Percentiles rank a stretch among this genome's conserved stretches.
Conservation (phyloP, 83 land plant species). For the Picea mariana region DNA sequence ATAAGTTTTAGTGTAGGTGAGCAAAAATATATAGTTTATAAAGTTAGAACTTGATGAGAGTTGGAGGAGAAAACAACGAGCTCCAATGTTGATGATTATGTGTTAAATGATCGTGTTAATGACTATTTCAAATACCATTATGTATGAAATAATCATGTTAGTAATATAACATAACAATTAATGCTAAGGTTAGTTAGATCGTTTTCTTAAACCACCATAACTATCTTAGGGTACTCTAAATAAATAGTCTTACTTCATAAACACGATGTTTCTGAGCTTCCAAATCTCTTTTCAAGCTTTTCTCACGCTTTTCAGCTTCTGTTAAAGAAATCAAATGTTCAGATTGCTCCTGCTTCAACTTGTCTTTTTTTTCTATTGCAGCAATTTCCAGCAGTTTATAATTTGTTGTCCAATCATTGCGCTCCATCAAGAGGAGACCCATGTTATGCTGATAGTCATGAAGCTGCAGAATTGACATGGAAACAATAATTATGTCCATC, state of each 20-base stretch:
- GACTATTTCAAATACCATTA: too few species aligned
- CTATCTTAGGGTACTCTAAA: background rate
- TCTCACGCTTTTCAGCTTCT: constrained; percentile 62
- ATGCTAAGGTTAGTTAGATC: too few species aligned
- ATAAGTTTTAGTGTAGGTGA: too few species aligned
- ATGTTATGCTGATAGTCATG: constrained; percentile 77
- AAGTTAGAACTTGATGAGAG: too few species aligned
- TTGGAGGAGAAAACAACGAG: too few species aligned
- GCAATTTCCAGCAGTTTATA: constrained; percentile 41
- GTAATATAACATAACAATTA: too few species aligned
- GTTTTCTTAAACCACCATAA: background rate
- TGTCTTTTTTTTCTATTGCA: constrained; percentile 57
- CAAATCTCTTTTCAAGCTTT: constrained; percentile 55
- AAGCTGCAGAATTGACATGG: constrained; percentile 39
- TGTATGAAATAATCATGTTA: too few species aligned
- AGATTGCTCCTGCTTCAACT: constrained; percentile 59
- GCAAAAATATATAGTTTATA: too few species aligned
- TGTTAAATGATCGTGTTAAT: too few species aligned
- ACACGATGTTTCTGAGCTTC: constrained; percentile 68
- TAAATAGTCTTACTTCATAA: constrained; percentile 46
- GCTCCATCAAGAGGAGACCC: constrained; percentile 82
- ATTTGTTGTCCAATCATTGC: constrained; percentile 57
- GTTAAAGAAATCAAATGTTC: constrained; percentile 56
- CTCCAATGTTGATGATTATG: too few species aligned
- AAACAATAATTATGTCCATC: too few species aligned